Evolutionary conservation across 306 rosid genomes (phyloP).

Genomic region (Bauhinia variegata): DNA sequence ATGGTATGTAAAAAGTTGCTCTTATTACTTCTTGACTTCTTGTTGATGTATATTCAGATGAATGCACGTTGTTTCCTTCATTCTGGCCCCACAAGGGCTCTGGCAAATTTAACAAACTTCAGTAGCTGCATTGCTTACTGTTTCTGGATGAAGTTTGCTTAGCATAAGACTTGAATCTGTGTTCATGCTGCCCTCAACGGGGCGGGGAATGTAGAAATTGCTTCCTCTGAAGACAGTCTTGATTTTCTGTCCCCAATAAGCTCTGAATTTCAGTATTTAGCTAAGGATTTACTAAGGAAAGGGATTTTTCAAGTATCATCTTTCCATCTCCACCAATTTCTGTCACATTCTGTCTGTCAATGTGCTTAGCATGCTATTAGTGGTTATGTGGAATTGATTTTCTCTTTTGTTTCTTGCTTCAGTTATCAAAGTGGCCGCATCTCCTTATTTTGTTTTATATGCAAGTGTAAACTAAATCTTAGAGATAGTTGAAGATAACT

Average conservation of each 20-base stretch:
- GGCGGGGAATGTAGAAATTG: not conserved
- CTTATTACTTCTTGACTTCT: too few species aligned
- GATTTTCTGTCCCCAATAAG: not conserved
- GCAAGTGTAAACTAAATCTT: not conserved
- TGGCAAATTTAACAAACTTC: not conserved
- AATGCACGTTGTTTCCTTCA: not conserved
- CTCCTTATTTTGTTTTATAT: not conserved
- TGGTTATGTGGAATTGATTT: too few species aligned
- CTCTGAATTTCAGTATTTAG: not conserved
- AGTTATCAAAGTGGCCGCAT: not conserved
- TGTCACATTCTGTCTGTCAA: too few species aligned
- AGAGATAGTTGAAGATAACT: not conserved
- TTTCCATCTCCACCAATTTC: too few species aligned
- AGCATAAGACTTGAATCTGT: not conserved
- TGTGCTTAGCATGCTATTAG: not conserved
- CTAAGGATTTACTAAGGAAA: not conserved
- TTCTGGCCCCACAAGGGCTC: not conserved
- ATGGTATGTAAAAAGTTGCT: conserved; percentile 28
- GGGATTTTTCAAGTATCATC: not conserved
- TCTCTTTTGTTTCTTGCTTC: not conserved
- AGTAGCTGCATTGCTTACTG: not conserved
- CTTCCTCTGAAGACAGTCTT: not conserved
- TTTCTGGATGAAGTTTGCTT: not conserved
- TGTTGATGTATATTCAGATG: too few species aligned
- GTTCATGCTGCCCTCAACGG: not conserved